phyloP scores from a whole-genome alignment of 148 eudicot species.

The Euryodendron excelsum region DNA sequence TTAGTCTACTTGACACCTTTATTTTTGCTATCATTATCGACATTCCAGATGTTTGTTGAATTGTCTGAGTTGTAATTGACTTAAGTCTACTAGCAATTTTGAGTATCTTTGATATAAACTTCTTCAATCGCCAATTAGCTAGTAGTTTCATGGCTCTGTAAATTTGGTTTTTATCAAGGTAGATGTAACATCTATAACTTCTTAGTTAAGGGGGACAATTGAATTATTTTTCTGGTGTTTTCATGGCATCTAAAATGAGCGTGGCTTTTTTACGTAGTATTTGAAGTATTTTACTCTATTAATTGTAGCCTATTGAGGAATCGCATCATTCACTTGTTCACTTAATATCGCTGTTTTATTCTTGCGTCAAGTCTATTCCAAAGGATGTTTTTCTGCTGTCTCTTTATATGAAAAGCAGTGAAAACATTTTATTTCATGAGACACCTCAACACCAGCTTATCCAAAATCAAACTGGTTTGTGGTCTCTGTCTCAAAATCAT shows the following conservation, averaged over 20 bases:
- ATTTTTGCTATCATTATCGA: no score
- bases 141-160: not conserved
- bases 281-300: not conserved
- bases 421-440: not conserved
- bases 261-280: not conserved
- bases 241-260: not conserved
- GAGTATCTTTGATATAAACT: not conserved
- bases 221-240: not conserved
- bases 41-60: not conserved
- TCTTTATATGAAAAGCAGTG: not conserved
- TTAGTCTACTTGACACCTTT: no score
- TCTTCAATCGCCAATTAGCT: not conserved
- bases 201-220: not conserved
- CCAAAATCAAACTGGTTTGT: no score
- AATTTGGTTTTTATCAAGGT: not conserved
- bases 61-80: not conserved
- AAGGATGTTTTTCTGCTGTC: not conserved
- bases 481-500: no score
- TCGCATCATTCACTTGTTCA: not conserved
- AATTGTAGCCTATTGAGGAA: not conserved
- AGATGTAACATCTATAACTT: not conserved
- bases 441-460: not conserved
- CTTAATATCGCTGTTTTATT: not conserved
- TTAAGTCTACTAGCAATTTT: not conserved
- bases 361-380: not conserved